Evolutionary conservation across 176 grass and related monocot genomes (phyloP).

Genomic region (Thinopyrum elongatum): DNA sequence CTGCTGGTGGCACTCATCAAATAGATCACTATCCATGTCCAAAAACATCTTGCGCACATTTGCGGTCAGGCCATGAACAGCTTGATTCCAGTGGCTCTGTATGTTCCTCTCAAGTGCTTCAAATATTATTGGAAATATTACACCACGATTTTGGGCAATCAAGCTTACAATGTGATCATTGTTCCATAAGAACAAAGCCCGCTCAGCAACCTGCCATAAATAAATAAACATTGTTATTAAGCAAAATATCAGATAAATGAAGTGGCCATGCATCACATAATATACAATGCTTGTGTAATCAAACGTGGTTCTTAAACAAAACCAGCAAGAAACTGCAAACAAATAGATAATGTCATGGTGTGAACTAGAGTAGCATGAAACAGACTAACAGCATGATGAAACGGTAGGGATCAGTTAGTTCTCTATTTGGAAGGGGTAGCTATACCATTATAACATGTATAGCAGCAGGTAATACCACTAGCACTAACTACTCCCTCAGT

Average conservation of each 20-base stretch:
- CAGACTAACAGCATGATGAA: neutral
- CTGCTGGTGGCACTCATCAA: conserved; percentile 84
- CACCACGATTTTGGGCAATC: conserved; percentile 85
- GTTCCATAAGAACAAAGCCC: conserved; percentile 93
- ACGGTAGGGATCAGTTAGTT: neutral
- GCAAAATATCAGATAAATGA: conserved; percentile 11
- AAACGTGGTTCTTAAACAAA: conserved; percentile 15
- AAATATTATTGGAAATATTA: conserved; percentile 96
- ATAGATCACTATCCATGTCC: conserved; percentile 94
- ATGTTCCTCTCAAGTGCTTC: conserved; percentile 93
- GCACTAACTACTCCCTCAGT: neutral
- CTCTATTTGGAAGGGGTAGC: neutral
- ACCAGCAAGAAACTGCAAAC: neutral
- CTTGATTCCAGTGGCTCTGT: conserved; percentile 92
- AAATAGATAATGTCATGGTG: neutral
- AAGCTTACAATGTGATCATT: conserved; percentile 94
- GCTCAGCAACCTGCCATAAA: conserved; percentile 72
- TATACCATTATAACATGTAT: neutral
- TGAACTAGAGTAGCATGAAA: conserved; percentile 5
- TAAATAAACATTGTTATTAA: neutral
- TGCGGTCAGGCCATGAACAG: conserved; percentile 83
- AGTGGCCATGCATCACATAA: neutral
- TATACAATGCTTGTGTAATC: neutral
- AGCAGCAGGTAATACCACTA: neutral
- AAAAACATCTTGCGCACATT: conserved; percentile 98